phyloP scores from a whole-genome alignment of 208 protist genomes.

The Leishmania guyanensis region DNA sequence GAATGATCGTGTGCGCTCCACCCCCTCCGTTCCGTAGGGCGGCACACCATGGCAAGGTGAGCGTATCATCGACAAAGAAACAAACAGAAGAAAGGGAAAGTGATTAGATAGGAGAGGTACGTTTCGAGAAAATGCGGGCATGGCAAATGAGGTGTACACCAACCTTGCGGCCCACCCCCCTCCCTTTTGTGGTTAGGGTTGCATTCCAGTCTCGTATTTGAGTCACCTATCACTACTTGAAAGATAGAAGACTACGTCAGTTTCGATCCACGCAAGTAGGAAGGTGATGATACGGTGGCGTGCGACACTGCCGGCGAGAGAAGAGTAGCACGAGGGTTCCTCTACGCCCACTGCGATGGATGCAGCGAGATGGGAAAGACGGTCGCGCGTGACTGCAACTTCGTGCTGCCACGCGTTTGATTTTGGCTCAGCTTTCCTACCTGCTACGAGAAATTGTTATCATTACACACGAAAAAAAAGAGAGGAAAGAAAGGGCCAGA shows the following conservation, averaged over 20 bases:
- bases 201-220: background rate
- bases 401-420: background rate
- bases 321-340: background rate
- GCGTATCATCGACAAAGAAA: constrained; percentile 14
- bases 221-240: background rate
- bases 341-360: background rate
- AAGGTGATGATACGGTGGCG: background rate
- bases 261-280: background rate
- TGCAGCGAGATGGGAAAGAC: background rate
- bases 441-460: constrained; percentile 9
- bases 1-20: background rate
- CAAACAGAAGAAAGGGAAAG: background rate
- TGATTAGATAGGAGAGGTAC: constrained; percentile 1
- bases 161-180: background rate
- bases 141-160: background rate
- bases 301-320: background rate
- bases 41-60: constrained; percentile 17
- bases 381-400: constrained; percentile 1
- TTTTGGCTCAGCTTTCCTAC: background rate
- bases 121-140: background rate
- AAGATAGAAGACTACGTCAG: background rate
- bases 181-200: background rate
- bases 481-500: constrained; percentile 16
- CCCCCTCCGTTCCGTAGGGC: background rate
- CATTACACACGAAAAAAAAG: constrained; percentile 8